Conservation (phyloP, 352 stramenopile species). For the Pythium coloratum region DNA sequence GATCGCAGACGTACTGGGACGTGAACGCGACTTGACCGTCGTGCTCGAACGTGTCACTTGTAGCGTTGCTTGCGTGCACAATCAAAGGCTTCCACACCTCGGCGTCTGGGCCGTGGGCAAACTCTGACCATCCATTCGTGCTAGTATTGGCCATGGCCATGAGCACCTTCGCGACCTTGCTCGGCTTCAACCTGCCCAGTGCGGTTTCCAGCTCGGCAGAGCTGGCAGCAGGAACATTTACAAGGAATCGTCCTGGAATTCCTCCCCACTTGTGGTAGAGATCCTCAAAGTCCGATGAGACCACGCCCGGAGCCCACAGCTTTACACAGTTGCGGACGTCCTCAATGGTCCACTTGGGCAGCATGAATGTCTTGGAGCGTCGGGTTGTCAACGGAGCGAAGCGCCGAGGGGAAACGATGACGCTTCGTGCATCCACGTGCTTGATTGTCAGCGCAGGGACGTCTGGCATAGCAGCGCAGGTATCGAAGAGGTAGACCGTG, state of each 20-base stretch:
- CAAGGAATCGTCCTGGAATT: conserved; percentile 13
- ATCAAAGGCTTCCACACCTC: conserved; percentile 13
- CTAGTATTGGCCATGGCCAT: neutral
- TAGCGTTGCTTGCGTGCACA: neutral
- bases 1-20: conserved; percentile 31
- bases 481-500: conserved; percentile 25
- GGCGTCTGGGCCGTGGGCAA: neutral
- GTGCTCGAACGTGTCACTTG: neutral
- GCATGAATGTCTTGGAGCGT: conserved; percentile 18
- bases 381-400: neutral
- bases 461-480: neutral
- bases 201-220: conserved; percentile 9
- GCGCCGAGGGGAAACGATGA: conserved; percentile 4
- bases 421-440: conserved; percentile 7
- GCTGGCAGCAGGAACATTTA: neutral
- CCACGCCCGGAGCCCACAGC: conserved; percentile 2
- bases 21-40: conserved; percentile 20
- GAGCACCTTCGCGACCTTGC: neutral
- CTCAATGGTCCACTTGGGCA: conserved; percentile 14
- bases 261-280: conserved; percentile 24
- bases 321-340: conserved; percentile 5
- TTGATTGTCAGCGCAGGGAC: neutral
- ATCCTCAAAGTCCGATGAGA: neutral
- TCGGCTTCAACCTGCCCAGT: neutral
- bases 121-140: neutral